Base-by-base conservation (phyloP, 2,329 filamentous ascomycete genomes). In the Fusarium coffeatum region DNA sequence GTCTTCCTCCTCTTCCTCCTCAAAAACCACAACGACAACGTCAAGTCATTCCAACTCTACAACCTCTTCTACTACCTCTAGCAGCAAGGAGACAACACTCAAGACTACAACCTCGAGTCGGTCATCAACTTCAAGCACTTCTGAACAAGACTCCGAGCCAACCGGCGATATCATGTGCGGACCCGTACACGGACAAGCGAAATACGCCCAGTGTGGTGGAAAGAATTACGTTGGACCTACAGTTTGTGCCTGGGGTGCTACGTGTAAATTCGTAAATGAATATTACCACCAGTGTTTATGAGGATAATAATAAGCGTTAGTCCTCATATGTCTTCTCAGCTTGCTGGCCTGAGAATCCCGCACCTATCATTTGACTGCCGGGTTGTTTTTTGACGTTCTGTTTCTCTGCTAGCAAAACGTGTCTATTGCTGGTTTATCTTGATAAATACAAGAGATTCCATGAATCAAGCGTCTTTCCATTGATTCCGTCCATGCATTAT, bases 121-220 rank as follows among this genome's bases (percentile, higher is more conserved):
- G 2, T 37, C 46, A 1, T 47, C 60, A 2, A 58, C 62, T 1
- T 56, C 62, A 2, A 66, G 48, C 12, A 65, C 43, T 3, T 62
- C 56, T 3, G 43, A 37, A 8, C 27, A 47, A 1, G 16, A 40
- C 0, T 43, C 37, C 2, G 50, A 66, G 8, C 55, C 69, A 0
- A 67, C 64, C 4, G 63, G 59, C 5, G 72, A 70, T 11, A 71
- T 73, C 2, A 41, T 71, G 5, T 74, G 72, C 1, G 69, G 67
- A 18, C 72, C 72, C 4, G 49, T 5, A 40, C 53, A 20, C 3
- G 72, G 72, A 23, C 37, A 74, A 8, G 57, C 69, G 2, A 74
- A 74, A 13, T 74, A 74, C 10, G 68, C 67, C 15, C 72, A 74
- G 53, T 74, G 72, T 3, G 72, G 72, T 27, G 72, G 72, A 0